A percentile compares a stretch with the other conserved stretches of the same genome.
phyloP scores from a whole-genome alignment of 805 yeast genomes.

The Yamadazyma phyllophila region DNA sequence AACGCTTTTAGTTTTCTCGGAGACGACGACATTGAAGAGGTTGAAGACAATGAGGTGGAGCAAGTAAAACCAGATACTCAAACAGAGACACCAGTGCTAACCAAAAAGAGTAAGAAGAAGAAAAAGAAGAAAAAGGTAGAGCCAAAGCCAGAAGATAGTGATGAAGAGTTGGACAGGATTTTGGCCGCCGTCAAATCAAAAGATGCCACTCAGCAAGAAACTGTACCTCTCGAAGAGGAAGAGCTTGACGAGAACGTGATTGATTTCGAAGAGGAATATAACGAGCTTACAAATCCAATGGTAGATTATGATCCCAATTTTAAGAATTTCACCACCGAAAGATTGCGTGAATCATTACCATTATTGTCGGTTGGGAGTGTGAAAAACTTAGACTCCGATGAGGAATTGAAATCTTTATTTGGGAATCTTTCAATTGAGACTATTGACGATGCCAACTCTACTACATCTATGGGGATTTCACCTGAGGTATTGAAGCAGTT shows the following conservation, averaged over 20 bases:
- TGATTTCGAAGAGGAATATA: conserved; percentile 26
- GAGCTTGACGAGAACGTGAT: conserved; percentile 8
- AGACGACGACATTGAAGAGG: conserved; percentile 13
- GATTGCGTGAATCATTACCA: conserved; percentile 38
- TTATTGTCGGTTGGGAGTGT: conserved; percentile 44
- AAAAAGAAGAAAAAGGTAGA: conserved; percentile 13
- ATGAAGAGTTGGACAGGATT: conserved; percentile 58
- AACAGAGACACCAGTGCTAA: conserved; percentile 2
- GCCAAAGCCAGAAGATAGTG: conserved; percentile 33
- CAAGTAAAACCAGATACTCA: conserved; percentile 1
- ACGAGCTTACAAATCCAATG: conserved; percentile 24
- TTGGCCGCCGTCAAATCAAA: conserved; percentile 40
- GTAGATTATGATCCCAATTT: conserved; percentile 44
- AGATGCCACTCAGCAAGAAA: conserved; percentile 14
- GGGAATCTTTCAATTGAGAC: conserved; percentile 69
- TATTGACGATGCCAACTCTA: conserved; percentile 70
- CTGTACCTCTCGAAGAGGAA: not conserved
- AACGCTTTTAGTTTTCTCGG: conserved; percentile 17
- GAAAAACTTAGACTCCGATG: conserved; percentile 69
- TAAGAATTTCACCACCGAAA: conserved; percentile 44
- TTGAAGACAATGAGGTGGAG: conserved; percentile 16
- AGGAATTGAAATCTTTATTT: conserved; percentile 66
- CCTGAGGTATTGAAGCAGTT: conserved; percentile 69
- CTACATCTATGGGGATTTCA: conserved; percentile 65
- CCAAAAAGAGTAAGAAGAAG: conserved; percentile 23